phyloP scores from a whole-genome alignment of 176 grass and related monocot species.

The Puccinellia tenuiflora region DNA sequence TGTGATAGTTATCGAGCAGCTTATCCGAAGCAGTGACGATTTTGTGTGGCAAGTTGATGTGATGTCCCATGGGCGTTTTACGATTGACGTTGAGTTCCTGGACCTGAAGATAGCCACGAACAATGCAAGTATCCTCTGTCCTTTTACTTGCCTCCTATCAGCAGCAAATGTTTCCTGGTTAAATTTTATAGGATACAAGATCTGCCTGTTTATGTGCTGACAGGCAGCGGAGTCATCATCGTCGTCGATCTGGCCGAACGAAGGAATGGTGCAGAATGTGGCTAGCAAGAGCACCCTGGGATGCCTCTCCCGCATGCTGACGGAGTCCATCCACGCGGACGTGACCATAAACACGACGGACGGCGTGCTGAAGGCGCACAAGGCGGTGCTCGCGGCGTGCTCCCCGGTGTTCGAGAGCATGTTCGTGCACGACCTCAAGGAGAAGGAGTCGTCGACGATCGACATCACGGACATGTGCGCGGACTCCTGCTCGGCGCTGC shows the following conservation, averaged over 20 bases:
- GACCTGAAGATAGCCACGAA: conserved; percentile 61
- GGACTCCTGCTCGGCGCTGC: conserved; percentile 54
- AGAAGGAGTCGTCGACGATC: conserved; percentile 52
- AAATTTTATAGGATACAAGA: background rate
- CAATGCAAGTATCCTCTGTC: conserved; percentile 45
- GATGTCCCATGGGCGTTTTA: conserved; percentile 58
- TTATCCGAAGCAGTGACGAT: conserved; percentile 83
- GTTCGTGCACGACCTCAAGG: conserved; percentile 77
- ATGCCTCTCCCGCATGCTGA: conserved; percentile 76
- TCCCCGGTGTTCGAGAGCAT: conserved; percentile 84
- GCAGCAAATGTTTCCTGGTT: background rate
- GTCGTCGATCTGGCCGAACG: conserved; percentile 48
- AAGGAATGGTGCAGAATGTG: conserved; percentile 42
- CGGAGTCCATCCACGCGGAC: conserved; percentile 65
- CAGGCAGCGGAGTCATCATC: conserved; percentile 57
- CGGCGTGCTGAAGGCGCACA: conserved; percentile 72
- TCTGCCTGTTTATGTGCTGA: background rate
- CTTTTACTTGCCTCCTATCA: background rate
- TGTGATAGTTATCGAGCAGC: conserved; percentile 44
- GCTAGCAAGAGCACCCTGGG: conserved; percentile 53
- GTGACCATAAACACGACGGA: conserved; percentile 66
- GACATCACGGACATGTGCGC: conserved; percentile 72
- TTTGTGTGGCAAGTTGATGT: conserved; percentile 72
- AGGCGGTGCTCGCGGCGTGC: conserved; percentile 53
- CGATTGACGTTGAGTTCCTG: conserved; percentile 83